Percentiles rank a stretch among this genome's conserved stretches.
phyloP scores from a whole-genome alignment of 192 early-diverging fungal species.

The Linnemannia elongata region DNA sequence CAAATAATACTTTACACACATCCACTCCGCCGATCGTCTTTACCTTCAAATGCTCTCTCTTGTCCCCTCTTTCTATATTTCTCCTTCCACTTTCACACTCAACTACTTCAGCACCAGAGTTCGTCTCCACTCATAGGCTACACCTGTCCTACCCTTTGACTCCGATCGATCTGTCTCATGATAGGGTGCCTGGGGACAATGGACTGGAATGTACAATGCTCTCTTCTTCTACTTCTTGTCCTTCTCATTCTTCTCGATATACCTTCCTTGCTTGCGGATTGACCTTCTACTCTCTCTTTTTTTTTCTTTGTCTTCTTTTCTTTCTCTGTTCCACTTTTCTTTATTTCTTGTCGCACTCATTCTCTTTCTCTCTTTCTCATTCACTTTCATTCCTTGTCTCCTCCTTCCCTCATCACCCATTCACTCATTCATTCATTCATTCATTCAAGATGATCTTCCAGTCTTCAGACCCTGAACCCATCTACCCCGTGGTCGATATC shows the following conservation, averaged over 20 bases:
- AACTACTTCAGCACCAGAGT: background rate
- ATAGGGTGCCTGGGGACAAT: background rate
- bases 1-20: constrained; percentile 3
- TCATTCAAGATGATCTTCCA: constrained; percentile 44
- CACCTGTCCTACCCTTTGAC: background rate
- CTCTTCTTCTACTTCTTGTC: background rate
- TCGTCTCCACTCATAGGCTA: background rate
- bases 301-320: background rate
- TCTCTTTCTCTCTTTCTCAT: background rate
- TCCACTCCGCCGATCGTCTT: constrained; percentile 10
- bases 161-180: constrained; percentile 7
- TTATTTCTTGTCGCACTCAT: background rate
- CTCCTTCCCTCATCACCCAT: background rate
- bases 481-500: constrained; percentile 56
- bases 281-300: background rate
- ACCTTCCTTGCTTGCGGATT: background rate
- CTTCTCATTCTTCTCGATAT: background rate
- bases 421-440: background rate
- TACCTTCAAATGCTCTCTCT: background rate
- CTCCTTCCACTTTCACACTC: background rate
- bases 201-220: background rate
- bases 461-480: constrained; percentile 49
- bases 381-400: no score
- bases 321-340: no score
- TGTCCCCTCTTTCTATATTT: background rate